Conservation (phyloP, 176 grass and related monocot species). For the Thalia dealbata region DNA sequence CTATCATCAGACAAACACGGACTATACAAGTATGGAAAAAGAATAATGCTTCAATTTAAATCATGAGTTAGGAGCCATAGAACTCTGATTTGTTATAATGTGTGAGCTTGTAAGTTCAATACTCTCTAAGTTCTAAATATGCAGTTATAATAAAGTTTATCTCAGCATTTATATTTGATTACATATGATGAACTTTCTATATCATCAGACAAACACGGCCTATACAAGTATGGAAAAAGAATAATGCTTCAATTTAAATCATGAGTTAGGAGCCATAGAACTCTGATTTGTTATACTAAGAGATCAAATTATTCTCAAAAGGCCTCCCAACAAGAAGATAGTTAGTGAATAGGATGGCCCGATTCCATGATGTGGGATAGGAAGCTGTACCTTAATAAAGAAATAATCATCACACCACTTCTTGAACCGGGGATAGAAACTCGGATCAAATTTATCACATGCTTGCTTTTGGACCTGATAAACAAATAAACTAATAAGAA, state of each 20-base stretch:
- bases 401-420: constrained; percentile 99
- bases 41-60: background rate
- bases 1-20: background rate
- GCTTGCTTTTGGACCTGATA: constrained; percentile 84
- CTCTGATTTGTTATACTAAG: too few relatives aligned
- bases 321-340: background rate
- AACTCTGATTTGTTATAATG: too few relatives aligned
- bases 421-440: constrained; percentile 95
- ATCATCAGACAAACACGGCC: background rate
- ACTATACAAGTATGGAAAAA: background rate
- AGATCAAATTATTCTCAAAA: too few relatives aligned
- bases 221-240: background rate
- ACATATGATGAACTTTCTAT: background rate
- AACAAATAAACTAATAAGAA: constrained; percentile 1
- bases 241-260: background rate
- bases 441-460: constrained; percentile 91
- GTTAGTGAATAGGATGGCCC: background rate
- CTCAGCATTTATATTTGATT: too few relatives aligned
- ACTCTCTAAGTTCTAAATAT: too few relatives aligned
- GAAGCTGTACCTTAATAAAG: constrained; percentile 67
- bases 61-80: too few relatives aligned
- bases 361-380: background rate
- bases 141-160: too few relatives aligned
- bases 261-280: too few relatives aligned
- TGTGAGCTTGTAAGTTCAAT: too few relatives aligned